Base-by-base conservation (phyloP, 129 eudicot species). In the Ambrosia artemisiifolia region DNA sequence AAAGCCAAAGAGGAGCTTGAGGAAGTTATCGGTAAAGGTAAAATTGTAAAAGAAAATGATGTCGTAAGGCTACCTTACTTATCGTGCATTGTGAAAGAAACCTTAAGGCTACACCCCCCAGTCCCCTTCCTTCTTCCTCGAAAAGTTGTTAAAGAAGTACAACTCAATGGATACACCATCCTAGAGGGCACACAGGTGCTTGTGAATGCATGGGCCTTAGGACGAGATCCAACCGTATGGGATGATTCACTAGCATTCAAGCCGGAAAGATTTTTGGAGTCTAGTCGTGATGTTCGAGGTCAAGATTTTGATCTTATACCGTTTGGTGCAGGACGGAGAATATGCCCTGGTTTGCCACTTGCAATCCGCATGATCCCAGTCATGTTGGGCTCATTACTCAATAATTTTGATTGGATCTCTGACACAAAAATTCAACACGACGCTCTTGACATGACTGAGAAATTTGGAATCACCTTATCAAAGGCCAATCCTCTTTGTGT, bases 1-100 rank as follows among this genome's bases (percentile, higher is more conserved):
- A 85, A 61, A 75, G 86, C 86, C 57, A 78, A 85, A 76, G 68
- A 69, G 3, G 95, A 88, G 81, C 91, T 88, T 11, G 79, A 78
- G 57, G 36, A 65, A 63, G 81, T 83, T 20, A 70, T 88, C 7
- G 88, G 95, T 16, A 85, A 81, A 79, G 91, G 75, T 9, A 67
- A 60, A 38, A 66, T 67, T 5, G 17, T 79, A 61, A 50, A 75
- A 17, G 84, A 83, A 66, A 18, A 43, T 2, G 80, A 79, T 78
- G 19, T 80, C 5, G 48, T 17, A 0, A 62, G 10, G 51, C 65
- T 83, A 20, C 79, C 82, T 3, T 83, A 75, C 69, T 72, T 83
- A 54, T 60, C 34, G n/a, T 75, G 82, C 48, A 62, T 80, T 20
- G 65, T 82, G 44, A 83, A 83, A 54, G 87, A 83, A 44, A 76